Percentiles rank a stretch among this genome's conserved stretches.
phyloP scores from a whole-genome alignment of 139 green algal genomes.

The Closterium sp. region DNA sequence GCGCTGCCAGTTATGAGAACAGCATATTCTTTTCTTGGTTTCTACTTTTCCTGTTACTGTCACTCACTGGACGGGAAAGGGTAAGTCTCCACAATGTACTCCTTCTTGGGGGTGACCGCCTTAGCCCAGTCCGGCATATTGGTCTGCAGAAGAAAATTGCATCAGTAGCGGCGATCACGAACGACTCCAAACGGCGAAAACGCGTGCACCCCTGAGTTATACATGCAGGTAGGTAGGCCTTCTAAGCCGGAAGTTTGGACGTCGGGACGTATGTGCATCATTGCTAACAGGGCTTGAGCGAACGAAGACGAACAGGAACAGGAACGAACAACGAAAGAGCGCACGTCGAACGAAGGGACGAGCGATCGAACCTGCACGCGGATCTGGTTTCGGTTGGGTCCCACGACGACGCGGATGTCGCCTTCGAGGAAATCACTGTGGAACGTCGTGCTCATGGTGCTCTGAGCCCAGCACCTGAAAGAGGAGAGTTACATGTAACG shows the following conservation, averaged over 20 bases:
- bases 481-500: too few relatives aligned
- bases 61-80: background rate
- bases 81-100: background rate
- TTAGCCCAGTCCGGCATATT: background rate
- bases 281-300: too few relatives aligned
- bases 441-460: background rate
- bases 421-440: background rate
- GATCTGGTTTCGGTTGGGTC: background rate
- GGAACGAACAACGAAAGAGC: background rate
- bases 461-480: too few relatives aligned
- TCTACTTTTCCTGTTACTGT: background rate
- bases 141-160: background rate
- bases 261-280: background rate
- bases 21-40: background rate
- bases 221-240: too few relatives aligned
- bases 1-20: background rate
- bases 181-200: too few relatives aligned
- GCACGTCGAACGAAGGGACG: background rate
- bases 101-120: background rate
- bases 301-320: too few relatives aligned
- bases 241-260: background rate
- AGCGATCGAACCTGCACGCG: background rate
- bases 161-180: too few relatives aligned
- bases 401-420: background rate
- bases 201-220: too few relatives aligned